Percentiles rank a stretch among this genome's conserved stretches.
These are phyloP conservation scores for Nelumbo lutea DNA, from an alignment of 164 flowering plant species.

Conservation along the genomic window DNA sequence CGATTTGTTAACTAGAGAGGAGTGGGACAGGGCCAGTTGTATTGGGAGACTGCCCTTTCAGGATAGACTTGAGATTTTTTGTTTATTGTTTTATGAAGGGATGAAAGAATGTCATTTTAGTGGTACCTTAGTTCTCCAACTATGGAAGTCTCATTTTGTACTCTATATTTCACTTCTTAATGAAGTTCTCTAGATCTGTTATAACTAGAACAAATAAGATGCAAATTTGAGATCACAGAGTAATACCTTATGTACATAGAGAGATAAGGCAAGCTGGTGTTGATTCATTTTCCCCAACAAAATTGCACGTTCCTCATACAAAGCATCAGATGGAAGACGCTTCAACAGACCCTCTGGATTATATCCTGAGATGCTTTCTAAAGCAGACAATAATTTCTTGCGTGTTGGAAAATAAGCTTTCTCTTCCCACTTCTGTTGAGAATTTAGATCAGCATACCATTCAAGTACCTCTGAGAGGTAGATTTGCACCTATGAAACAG, in stretches of 20 bases:
- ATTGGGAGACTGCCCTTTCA: too few relatives aligned
- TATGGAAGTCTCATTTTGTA: too few relatives aligned
- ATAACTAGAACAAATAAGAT: not conserved
- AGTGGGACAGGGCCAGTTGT: too few relatives aligned
- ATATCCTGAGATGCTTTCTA: constrained; percentile 80
- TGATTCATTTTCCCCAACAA: constrained; percentile 93
- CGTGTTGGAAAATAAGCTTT: constrained; percentile 68
- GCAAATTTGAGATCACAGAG: not conserved
- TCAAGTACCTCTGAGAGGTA: constrained; percentile 98
- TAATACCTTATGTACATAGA: constrained; percentile 91
- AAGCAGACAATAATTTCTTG: constrained; percentile 77
- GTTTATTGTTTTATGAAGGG: too few relatives aligned
- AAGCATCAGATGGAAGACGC: constrained; percentile 83
- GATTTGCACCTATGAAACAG: constrained; percentile 68
- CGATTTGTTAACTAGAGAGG: too few relatives aligned
- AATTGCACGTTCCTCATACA: constrained; percentile 94
- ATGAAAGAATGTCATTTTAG: too few relatives aligned
- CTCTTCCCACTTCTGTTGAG: constrained; percentile 88
- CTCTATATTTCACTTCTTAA: too few relatives aligned
- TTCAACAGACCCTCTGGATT: constrained; percentile 75
- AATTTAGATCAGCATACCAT: constrained; percentile 56
- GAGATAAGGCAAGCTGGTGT: constrained; percentile 93
- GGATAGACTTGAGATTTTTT: too few relatives aligned
- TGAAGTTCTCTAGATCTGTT: too few relatives aligned
- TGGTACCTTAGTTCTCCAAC: too few relatives aligned